Evolutionary conservation across 257 asterid species (phyloP), one percentile per base, ranked within the genome.

Genomic region (Lavandula angustifolia): DNA sequence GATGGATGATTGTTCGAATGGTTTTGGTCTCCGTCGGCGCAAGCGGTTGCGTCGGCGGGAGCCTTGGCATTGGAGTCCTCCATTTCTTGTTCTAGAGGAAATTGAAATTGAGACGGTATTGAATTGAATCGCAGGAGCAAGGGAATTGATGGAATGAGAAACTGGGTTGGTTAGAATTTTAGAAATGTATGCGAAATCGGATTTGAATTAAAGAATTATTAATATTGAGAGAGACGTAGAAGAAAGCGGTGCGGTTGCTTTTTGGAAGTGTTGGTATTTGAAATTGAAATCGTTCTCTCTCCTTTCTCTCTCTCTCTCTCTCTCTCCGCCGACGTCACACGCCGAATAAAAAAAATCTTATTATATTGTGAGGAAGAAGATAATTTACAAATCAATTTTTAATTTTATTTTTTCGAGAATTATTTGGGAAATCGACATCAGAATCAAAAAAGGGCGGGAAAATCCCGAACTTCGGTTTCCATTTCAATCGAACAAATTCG

Each of bases 51-150:
- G 40, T 37, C 67, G 49, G 75, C 63, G 70, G 43, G 72, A 22
- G 69, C 60, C 60, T 72, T 77, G 64, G 72, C 57, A 68, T 72
- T 56, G 51, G 79, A 43, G 71, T 71, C 71, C 68, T 76, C 87
- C 87, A 82, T 82, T 60, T 16, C 41, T 68, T 9, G 14, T 10
- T 8, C 6, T 1, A 17, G 42, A 56, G 31, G 48, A 60, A 70
- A 43, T 35, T 70, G 52, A 34, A 73, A 62, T 11, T 52, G 18
- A 13, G 37, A 55, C 29, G 35, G 51, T 60, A 41, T 49, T 5
- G 50, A 55, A 62, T 54, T 5, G 50, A 55, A 62, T 54, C 17
- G 68, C 61, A 60, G 53, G 42, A 54, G 68, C 8, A 34, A 1
- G 41, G 34, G 65, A 46, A 27, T 12, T 35, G 34, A n/a, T 29